Percentiles rank a stretch among this genome's conserved stretches.
These are phyloP conservation scores for Exophiala xenobiotica DNA, from an alignment of 2,329 filamentous ascomycete genomes.

Conservation along the genomic window DNA sequence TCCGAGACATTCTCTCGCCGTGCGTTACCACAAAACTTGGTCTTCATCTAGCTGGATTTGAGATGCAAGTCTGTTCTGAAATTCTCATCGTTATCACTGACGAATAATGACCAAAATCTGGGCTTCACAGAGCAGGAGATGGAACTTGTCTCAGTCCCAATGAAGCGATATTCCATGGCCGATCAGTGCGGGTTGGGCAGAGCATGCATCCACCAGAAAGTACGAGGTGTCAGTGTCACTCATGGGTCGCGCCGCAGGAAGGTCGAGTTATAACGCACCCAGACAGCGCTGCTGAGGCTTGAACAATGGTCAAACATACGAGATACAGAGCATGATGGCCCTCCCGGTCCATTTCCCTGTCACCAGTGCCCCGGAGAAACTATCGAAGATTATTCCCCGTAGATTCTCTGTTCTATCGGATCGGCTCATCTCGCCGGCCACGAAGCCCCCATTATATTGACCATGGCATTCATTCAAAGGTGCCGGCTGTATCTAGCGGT, in stretches of 20 bases:
- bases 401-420: too few species aligned
- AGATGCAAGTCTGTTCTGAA: neutral
- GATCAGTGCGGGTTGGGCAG: neutral
- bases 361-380: neutral
- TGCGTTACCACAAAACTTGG: too few species aligned
- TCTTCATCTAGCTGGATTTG: neutral
- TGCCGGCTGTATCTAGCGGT: neutral
- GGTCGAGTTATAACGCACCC: neutral
- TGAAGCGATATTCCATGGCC: neutral
- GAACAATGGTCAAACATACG: too few species aligned
- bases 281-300: too few species aligned
- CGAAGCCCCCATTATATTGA: too few species aligned
- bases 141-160: neutral
- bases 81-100: neutral
- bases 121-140: neutral
- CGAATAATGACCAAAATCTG: neutral
- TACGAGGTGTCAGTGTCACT: neutral
- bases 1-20: too few species aligned
- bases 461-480: neutral
- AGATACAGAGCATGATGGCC: too few species aligned
- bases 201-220: neutral
- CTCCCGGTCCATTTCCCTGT: too few species aligned
- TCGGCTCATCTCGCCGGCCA: neutral
- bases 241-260: neutral
- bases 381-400: too few species aligned